Conservation (phyloP, 1,139 yeast species). For the Kurtzmaniella natalensis region DNA sequence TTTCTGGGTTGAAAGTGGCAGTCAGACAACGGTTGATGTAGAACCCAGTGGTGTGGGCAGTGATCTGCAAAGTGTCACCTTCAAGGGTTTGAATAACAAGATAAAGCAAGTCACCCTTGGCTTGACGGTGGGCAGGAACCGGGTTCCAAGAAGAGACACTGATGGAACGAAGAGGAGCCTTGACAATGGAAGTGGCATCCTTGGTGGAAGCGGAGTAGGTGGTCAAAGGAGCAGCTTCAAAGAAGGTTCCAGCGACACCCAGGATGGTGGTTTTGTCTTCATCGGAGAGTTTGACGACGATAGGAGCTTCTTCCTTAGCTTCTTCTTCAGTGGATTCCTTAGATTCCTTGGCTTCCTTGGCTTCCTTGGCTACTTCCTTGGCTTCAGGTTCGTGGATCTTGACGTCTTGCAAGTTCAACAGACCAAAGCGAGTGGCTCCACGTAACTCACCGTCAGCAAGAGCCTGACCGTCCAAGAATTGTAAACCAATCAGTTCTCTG, state of each 20-base stretch:
- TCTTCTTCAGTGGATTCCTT: constrained; percentile 9
- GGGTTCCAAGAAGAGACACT: constrained; percentile 85
- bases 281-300: constrained; percentile 10
- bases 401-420: constrained; percentile 25
- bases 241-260: constrained; percentile 8
- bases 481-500: constrained; percentile 43
- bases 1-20: constrained; percentile 64
- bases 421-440: constrained; percentile 27
- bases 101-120: constrained; percentile 78
- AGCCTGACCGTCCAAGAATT: constrained; percentile 32
- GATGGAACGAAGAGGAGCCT: constrained; percentile 49
- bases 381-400: constrained; percentile 11
- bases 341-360: constrained; percentile 8
- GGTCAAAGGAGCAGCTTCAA: constrained; percentile 9
- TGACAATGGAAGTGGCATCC: constrained; percentile 20
- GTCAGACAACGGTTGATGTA: constrained; percentile 67
- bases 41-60: constrained; percentile 77
- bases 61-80: constrained; percentile 72
- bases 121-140: constrained; percentile 59
- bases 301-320: constrained; percentile 8
- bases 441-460: constrained; percentile 21
- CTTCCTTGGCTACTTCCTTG: constrained; percentile 8
- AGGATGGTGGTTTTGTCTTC: constrained; percentile 18
- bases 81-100: constrained; percentile 74
- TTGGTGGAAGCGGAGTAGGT: constrained; percentile 16